Percentiles rank a stretch among this genome's conserved stretches.
Evolutionary conservation across 2,329 filamentous ascomycete species (phyloP).

Genomic region (Moelleriella libera): DNA sequence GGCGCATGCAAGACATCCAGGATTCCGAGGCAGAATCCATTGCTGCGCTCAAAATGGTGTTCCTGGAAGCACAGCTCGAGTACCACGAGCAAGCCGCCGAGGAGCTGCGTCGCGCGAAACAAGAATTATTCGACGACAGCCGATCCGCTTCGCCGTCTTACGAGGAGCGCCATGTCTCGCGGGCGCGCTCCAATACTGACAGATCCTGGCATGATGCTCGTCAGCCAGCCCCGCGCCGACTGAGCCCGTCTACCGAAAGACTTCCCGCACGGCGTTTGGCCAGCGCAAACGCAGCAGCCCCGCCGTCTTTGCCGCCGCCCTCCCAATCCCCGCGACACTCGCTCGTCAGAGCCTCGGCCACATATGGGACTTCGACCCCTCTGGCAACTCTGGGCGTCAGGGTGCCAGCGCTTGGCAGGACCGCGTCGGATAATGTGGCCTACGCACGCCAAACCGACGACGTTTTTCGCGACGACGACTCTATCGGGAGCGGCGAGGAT

Average conservation of each 20-base stretch:
- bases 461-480: slow-evolving; percentile 35
- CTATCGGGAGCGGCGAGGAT: slow-evolving; percentile 32
- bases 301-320: slow-evolving; percentile 19
- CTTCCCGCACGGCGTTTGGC: slow-evolving; percentile 28
- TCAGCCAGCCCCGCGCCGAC: slow-evolving; percentile 1
- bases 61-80: slow-evolving; percentile 78
- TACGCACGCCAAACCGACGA: slow-evolving; percentile 22
- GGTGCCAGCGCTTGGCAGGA: slow-evolving; percentile 28
- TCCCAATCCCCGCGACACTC: slow-evolving; percentile 9
- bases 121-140: slow-evolving; percentile 25
- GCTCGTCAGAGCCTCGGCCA: slow-evolving; percentile 1
- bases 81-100: slow-evolving; percentile 88
- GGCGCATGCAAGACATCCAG: slow-evolving; percentile 93
- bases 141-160: slow-evolving; percentile 3
- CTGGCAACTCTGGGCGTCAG: slow-evolving; percentile 8
- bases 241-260: slow-evolving; percentile 17
- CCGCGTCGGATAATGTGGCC: slow-evolving; percentile 20
- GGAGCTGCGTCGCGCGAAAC: slow-evolving; percentile 48
- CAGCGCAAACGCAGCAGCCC: slow-evolving; percentile 13
- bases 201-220: slow-evolving; percentile 24
- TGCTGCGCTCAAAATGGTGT: slow-evolving; percentile 54
- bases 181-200: slow-evolving; percentile 33
- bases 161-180: slow-evolving; percentile 12
- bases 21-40: slow-evolving; percentile 78
- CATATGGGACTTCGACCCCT: slow-evolving; percentile 2